Evolutionary conservation across 176 grass and related monocot genomes (phyloP), one percentile per base, ranked within the genome.

Genomic region (Musa acuminata): DNA sequence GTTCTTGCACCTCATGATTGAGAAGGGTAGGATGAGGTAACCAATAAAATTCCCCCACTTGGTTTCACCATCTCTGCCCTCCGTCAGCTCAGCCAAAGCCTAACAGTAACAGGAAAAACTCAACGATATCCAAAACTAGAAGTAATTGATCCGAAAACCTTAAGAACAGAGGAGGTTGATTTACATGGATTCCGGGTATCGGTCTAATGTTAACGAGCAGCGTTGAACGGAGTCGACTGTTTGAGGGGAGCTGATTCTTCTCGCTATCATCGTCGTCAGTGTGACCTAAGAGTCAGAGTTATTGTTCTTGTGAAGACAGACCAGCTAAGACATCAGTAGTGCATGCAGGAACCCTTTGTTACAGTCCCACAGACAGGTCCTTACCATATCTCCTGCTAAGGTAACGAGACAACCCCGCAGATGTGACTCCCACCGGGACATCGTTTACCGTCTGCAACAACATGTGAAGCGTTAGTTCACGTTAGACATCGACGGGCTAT

Each of bases 181-280:
- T 84, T 80, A 98, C 95, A 80, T 91, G 88, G 51, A 98, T 70
- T 67, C 90, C 88, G 25, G 88, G 84, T 26, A 75, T 77, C 54
- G 74, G 87, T 26, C 95, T 78, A 9, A 94, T 89, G 86, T 98
- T 98, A 29, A 98, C 90, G 19, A 98, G 84, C 43, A 98, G 78
- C 24, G 90, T 77, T 25, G 95, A 85, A 71, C 88, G 75, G 43
- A 93, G 24, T 0, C 84, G 27, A 48, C 82, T 82, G 35, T 69
- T 84, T 59, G 73, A 72, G 1, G 65, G 75, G 6, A 80, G 4
- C 13, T 83, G 76, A 57, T 73, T 62, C 52, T 59, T 82, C 73
- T 53, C 51, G 17, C 59, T n/a, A 77, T 84, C 71, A 79, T 81
- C 62, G 48, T 52, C 22, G 79, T 57, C 21, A 9, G 1, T 25